Conservation (phyloP, 2,329 filamentous ascomycete species). For the Trichoderma hamatum region DNA sequence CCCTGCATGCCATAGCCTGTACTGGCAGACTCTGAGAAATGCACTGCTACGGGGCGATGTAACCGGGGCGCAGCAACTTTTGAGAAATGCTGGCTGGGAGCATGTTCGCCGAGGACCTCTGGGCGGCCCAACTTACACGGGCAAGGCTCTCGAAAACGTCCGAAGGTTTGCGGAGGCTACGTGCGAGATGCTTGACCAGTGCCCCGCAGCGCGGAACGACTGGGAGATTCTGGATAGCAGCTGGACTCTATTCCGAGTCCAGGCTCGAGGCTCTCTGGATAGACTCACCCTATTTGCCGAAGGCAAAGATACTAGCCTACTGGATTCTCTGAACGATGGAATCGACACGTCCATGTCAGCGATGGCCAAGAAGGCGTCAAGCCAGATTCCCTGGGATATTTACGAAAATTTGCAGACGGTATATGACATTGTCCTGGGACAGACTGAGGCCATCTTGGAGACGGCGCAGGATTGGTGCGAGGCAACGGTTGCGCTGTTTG, state of each 20-base stretch:
- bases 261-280: conserved; percentile 68
- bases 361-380: conserved; percentile 76
- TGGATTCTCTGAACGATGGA: conserved; percentile 40
- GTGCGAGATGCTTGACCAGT: conserved; percentile 69
- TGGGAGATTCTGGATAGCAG: conserved; percentile 84
- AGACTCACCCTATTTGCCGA: conserved; percentile 79
- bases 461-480: conserved; percentile 90
- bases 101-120: conserved; percentile 70
- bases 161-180: conserved; percentile 71
- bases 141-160: conserved; percentile 76
- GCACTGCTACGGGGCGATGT: conserved; percentile 77
- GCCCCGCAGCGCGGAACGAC: conserved; percentile 69
- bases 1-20: conserved; percentile 74
- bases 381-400: conserved; percentile 84
- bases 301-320: conserved; percentile 59
- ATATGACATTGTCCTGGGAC: conserved; percentile 80
- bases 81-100: conserved; percentile 78
- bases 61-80: conserved; percentile 63
- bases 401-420: conserved; percentile 82
- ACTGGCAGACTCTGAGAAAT: conserved; percentile 83
- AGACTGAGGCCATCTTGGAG: conserved; percentile 72
- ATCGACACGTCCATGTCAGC: conserved; percentile 60
- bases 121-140: conserved; percentile 69
- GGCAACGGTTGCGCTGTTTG: conserved; percentile 77
- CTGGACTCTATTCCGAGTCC: conserved; percentile 82